Evolutionary conservation across 495 filamentous ascomycete genomes (phyloP), one percentile per base, ranked within the genome.

Genomic region (Astrothelium macrocarpum): DNA sequence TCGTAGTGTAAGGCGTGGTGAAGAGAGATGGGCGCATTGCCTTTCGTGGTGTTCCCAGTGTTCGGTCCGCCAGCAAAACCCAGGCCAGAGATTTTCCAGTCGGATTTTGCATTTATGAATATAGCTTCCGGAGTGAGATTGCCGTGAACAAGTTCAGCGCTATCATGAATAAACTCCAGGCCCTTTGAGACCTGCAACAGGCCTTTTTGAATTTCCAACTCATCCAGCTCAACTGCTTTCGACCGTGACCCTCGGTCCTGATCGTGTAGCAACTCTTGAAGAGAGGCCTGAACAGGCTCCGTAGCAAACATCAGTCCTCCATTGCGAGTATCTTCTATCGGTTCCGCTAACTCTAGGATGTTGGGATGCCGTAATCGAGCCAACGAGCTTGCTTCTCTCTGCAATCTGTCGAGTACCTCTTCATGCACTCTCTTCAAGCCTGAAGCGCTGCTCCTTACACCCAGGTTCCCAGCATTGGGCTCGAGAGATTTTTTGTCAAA

Each of bases 61-160:
- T 88, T 84, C 29, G 87, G 82, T 10, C 89, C 87, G 23, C 89
- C 87, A 68, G 90, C 87, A 75, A 97, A 97, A n/a, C 86, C 84
- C 53, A 98, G 79, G 34, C 92, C 93, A 61, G 90, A 91, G 59
- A 98, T 89, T 72, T 98, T 98, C 94, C 94, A 98, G 75, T 98
- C 94, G 7, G 91, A 87, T 83, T 98, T 98, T 18, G 88, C 85
- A 77, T 98, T 98, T 70, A 98, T 81, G 62, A 93, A 87, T 56
- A 98, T 85, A n/a, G 92, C 90, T 60, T 98, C 94, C 0, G 94
- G 95, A 1, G 91, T 97, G 63, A 98, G 76, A 71, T 98, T 98
- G 25, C 87, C 89, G 74, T 98, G 94, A 1, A 97, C 89, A 28
- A 97, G 79, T 0, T 89, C 90, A 31, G 94, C 94, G 71, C 93